phyloP scores from a whole-genome alignment of 106 monocot species.

The Agapanthus africanus region DNA sequence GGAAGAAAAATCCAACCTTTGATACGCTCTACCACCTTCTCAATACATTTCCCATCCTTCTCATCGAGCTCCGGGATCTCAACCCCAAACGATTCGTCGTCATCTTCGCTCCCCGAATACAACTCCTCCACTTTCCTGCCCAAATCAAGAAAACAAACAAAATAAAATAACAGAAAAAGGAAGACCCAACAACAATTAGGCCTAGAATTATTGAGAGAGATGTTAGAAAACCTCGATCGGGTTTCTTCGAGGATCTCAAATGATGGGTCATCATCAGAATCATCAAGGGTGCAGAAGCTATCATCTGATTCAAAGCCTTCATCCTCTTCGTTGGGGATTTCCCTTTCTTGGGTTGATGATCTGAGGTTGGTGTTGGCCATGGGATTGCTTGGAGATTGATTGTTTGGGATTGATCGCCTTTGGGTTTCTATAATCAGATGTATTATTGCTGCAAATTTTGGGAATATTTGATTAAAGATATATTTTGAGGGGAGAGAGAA shows the following conservation, averaged over 20 bases:
- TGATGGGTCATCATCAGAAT: conserved; percentile 51
- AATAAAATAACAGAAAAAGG: neutral
- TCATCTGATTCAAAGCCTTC: conserved; percentile 2
- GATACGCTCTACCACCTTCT: conserved; percentile 44
- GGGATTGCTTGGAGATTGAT: neutral
- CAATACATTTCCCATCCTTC: conserved; percentile 35
- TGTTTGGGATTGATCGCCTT: no score
- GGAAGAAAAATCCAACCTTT: conserved; percentile 37
- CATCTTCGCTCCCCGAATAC: conserved; percentile 21
- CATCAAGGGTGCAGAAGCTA: conserved; percentile 7
- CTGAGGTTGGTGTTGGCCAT: neutral
- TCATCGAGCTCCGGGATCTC: conserved; percentile 29
- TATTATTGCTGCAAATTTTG: no score
- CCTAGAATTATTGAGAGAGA: conserved; percentile 39
- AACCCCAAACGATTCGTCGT: neutral
- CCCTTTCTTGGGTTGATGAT: neutral
- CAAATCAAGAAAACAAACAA: neutral
- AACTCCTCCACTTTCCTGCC: conserved; percentile 1
- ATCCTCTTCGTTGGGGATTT: conserved; percentile 12
- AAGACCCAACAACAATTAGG: neutral
- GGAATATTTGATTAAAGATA: no score
- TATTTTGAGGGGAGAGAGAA: no score
- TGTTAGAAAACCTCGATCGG: conserved; percentile 23
- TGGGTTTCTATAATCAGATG: no score
- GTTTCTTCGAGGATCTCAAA: conserved; percentile 47